phyloP scores from a whole-genome alignment of 2,329 filamentous ascomycete species.

The Clarireedia sp. region DNA sequence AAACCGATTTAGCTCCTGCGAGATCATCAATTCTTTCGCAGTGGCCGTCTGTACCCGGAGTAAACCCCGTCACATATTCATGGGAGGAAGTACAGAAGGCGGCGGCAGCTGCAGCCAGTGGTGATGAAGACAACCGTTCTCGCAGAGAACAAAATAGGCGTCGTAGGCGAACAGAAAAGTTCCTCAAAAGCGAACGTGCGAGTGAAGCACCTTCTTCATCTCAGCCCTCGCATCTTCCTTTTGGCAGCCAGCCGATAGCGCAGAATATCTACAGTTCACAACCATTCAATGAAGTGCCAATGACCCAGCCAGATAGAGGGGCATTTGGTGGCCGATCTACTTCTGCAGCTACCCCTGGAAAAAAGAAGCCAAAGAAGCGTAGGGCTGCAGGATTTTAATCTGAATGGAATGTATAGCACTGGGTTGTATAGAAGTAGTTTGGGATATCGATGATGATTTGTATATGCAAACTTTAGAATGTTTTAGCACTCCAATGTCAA shows the following conservation, averaged over 20 bases:
- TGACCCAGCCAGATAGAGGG: constrained; percentile 42
- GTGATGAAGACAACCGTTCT: constrained; percentile 17
- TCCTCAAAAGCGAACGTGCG: constrained; percentile 22
- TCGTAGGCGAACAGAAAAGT: constrained; percentile 26
- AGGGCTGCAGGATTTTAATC: constrained; percentile 25
- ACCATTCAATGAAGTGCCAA: constrained; percentile 23
- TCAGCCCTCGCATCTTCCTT: constrained; percentile 32
- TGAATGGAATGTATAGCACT: not conserved
- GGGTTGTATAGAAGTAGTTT: not conserved
- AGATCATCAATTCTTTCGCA: constrained; percentile 29
- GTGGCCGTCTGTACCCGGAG: constrained; percentile 31
- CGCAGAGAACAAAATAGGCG: constrained; percentile 24
- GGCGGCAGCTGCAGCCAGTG: constrained; percentile 13
- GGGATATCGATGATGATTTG: too few species aligned
- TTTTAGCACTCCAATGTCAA: too few species aligned
- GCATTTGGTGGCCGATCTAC: constrained; percentile 36
- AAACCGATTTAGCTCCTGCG: constrained; percentile 17
- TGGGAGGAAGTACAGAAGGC: constrained; percentile 22
- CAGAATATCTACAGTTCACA: constrained; percentile 24
- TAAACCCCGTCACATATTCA: constrained; percentile 29
- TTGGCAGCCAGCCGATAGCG: constrained; percentile 24
- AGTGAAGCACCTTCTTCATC: constrained; percentile 33
- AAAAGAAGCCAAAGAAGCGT: constrained; percentile 37
- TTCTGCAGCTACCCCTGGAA: constrained; percentile 31
- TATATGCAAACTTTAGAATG: too few species aligned